These are phyloP conservation scores for Mallotus japonicus DNA, from an alignment of 441 rosid genomes.

Conservation along the genomic window DNA sequence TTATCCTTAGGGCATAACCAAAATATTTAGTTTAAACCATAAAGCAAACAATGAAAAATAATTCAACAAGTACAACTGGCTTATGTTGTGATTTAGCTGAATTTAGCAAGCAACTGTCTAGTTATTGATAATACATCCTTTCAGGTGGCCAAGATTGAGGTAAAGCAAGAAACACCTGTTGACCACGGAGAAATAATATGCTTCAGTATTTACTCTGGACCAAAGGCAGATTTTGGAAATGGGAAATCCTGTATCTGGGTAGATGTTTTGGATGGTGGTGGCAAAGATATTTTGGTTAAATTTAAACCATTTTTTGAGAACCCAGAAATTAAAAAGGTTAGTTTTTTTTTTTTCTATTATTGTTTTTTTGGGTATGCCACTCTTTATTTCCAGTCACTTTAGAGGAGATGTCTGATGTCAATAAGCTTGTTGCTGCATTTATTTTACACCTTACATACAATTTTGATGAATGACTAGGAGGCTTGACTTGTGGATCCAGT, in stretches of 20 bases:
- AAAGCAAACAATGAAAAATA: neutral
- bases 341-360: neutral
- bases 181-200: constrained; percentile 91
- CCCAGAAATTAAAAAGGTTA: constrained; percentile 67
- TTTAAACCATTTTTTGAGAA: constrained; percentile 81
- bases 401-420: constrained; percentile 17
- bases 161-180: constrained; percentile 87
- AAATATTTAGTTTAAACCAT: too few species aligned
- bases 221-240: constrained; percentile 72
- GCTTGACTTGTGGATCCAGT: neutral
- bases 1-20: too few species aligned
- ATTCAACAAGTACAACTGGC: neutral
- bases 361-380: neutral
- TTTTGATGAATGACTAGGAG: neutral
- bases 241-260: constrained; percentile 95
- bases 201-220: constrained; percentile 91
- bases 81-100: neutral
- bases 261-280: constrained; percentile 87
- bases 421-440: neutral
- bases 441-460: neutral
- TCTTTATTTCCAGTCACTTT: constrained; percentile 18
- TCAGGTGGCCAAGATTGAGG: constrained; percentile 88
- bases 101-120: constrained; percentile 3
- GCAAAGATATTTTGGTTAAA: constrained; percentile 55
- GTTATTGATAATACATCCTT: constrained; percentile 28